A percentile compares a stretch with the other conserved stretches of the same genome.
Conservation (phyloP, 257 asterid species). For the Leptodermis oblonga region DNA sequence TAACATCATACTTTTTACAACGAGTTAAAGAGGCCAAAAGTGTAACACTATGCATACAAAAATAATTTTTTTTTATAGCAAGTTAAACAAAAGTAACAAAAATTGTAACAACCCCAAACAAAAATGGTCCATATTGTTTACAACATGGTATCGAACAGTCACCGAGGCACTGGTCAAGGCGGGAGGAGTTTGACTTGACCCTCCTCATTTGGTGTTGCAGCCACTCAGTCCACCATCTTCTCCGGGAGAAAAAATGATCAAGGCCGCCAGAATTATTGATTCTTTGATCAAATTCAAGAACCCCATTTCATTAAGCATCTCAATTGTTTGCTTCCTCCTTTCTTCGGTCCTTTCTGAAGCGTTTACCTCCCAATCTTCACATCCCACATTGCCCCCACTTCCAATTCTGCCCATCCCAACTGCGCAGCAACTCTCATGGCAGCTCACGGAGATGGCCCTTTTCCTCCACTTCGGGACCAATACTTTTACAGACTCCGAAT, state of each 20-base stretch:
- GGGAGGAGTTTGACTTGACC: not conserved
- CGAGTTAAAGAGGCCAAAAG: too few relatives aligned
- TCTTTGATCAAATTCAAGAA: constrained; percentile 13
- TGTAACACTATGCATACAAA: too few relatives aligned
- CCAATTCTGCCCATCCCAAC: constrained; percentile 82
- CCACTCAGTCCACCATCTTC: not conserved
- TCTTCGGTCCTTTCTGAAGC: constrained; percentile 21
- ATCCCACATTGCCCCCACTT: constrained; percentile 67
- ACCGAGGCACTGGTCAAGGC: not conserved
- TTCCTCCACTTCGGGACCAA: constrained; percentile 90
- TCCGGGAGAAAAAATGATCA: constrained; percentile 11
- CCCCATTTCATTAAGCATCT: constrained; percentile 17
- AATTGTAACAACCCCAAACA: too few relatives aligned
- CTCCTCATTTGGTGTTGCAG: not conserved
- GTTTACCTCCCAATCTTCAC: constrained; percentile 24
- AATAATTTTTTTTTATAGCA: too few relatives aligned
- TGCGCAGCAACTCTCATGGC: constrained; percentile 82
- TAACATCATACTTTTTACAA: too few relatives aligned
- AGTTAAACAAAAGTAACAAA: too few relatives aligned
- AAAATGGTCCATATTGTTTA: too few relatives aligned
- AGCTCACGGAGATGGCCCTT: constrained; percentile 80
- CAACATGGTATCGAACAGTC: too few relatives aligned
- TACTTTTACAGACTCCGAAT: constrained; percentile 75
- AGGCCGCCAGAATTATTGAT: not conserved
- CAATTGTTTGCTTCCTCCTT: constrained; percentile 20